These are phyloP conservation scores for Ascochyta pisi DNA, from an alignment of 2,329 filamentous ascomycete genomes.

Conservation along the genomic window DNA sequence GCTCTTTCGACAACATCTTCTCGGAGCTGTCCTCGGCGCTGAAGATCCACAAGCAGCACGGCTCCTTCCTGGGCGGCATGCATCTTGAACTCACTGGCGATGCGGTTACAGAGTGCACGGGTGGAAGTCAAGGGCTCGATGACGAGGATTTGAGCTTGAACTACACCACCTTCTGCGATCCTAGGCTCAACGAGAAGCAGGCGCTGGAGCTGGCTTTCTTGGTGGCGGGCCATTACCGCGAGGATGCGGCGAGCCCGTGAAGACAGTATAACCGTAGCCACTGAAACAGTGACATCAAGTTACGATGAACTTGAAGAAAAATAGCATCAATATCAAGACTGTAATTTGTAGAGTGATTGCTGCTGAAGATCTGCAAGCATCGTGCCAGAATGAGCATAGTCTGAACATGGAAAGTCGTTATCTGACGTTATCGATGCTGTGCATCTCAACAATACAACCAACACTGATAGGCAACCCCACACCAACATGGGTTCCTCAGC, in stretches of 20 bases:
- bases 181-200: constrained; percentile 95
- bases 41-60: constrained; percentile 80
- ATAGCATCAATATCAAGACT: too few relatives aligned
- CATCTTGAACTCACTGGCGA: constrained; percentile 96
- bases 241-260: constrained; percentile 40
- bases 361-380: too few relatives aligned
- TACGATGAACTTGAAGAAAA: too few relatives aligned
- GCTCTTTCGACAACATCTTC: constrained; percentile 89
- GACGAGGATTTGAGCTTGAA: constrained; percentile 89
- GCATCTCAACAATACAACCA: constrained; percentile 32
- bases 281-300: neutral
- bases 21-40: constrained; percentile 84
- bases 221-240: constrained; percentile 80
- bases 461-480: constrained; percentile 7
- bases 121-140: constrained; percentile 83
- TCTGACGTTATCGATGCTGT: constrained; percentile 33
- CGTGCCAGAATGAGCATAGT: neutral
- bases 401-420: constrained; percentile 16
- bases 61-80: constrained; percentile 89
- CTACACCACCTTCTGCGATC: constrained; percentile 97
- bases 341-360: too few relatives aligned
- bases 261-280: neutral
- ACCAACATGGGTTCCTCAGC: constrained; percentile 63
- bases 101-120: constrained; percentile 93
- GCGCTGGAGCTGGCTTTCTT: constrained; percentile 93